Base-by-base conservation (phyloP, 2,329 filamentous ascomycete species). In the Sporothrix protearum region DNA sequence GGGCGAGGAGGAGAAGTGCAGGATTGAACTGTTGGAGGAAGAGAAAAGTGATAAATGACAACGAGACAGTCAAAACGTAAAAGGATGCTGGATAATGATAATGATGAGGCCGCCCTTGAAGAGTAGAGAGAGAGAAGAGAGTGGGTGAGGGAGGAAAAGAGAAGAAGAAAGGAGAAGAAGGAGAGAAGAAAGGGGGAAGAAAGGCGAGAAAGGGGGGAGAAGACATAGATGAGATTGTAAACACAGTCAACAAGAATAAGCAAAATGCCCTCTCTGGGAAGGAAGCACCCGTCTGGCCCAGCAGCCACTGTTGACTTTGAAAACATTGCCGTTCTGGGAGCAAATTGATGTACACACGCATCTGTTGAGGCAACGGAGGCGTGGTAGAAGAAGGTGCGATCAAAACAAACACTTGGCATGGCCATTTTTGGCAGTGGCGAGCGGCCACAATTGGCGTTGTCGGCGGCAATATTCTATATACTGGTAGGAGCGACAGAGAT, bases 71-170 rank as follows among this genome's bases (percentile, higher is more conserved):
- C 64, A 69, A 73, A 33, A 69, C 49, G 33, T 22, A 39, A 67
- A 36, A 69, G 7, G 51, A 72, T 70, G 42, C 55, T 45, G 22
- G 28, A 70, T 73, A 73, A 73, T 16, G 47, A 71, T 75, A 64
- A 33, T 73, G 63, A 25, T 49, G 71, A 72, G 42, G 69, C 63
- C 36, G 42, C 61, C 59, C 68, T 69, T 71, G 71, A 49, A 28
- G 51, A 42, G 68, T 39, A 22, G n/a, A 64, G 68, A 72, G 16
- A 30, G 64, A 68, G 19, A 36, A 61, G 55, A 59, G 22, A 39
- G 39, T 47, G 70, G 47, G 61, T 22, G 36, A 39, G 55, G 19
- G 51, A 25, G 39, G 28, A 45, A 14, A 10, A 68, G 45, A 51
- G 28, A 28, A 51, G 47, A 25, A 39, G 49, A 59, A 28, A 28